Conservation (phyloP, 139 green algal genomes). For the Dunaliella primolecta region DNA sequence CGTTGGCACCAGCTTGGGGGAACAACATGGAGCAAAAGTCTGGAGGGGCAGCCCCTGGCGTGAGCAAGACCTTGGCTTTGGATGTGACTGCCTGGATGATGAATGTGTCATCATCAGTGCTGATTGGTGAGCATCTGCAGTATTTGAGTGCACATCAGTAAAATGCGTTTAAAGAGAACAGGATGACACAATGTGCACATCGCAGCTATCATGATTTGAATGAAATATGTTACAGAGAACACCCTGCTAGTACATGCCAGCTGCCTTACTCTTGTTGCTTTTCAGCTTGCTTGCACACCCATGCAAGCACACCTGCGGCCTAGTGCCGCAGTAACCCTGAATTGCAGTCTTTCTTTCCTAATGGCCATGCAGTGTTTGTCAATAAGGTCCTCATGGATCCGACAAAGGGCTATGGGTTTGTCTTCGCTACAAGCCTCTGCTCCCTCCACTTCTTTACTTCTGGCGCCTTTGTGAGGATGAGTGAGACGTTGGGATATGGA, state of each 20-base stretch:
- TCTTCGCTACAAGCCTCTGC: conserved; percentile 58
- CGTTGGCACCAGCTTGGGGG: too few species aligned
- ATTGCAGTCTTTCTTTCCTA: not conserved
- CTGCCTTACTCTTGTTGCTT: not conserved
- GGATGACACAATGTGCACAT: too few species aligned
- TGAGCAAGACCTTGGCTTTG: too few species aligned
- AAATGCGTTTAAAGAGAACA: too few species aligned
- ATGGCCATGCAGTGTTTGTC: conserved; percentile 50
- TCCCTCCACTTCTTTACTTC: conserved; percentile 56
- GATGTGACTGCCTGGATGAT: not conserved
- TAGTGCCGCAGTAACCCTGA: not conserved
- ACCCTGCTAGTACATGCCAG: too few species aligned
- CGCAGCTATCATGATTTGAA: too few species aligned
- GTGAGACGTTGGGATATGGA: conserved; percentile 34
- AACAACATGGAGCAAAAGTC: too few species aligned
- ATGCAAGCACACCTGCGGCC: not conserved
- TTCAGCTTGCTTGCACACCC: not conserved
- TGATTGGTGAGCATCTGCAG: not conserved
- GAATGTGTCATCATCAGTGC: not conserved
- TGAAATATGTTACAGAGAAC: too few species aligned
- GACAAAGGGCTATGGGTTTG: conserved; percentile 54
- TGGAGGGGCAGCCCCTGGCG: too few species aligned
- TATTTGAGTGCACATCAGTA: too few species aligned
- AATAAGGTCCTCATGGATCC: conserved; percentile 66
- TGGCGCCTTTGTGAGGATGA: conserved; percentile 23